These are phyloP conservation scores for Nannizzia gypsea DNA, from an alignment of 2,329 filamentous ascomycete genomes.

Conservation along the genomic window DNA sequence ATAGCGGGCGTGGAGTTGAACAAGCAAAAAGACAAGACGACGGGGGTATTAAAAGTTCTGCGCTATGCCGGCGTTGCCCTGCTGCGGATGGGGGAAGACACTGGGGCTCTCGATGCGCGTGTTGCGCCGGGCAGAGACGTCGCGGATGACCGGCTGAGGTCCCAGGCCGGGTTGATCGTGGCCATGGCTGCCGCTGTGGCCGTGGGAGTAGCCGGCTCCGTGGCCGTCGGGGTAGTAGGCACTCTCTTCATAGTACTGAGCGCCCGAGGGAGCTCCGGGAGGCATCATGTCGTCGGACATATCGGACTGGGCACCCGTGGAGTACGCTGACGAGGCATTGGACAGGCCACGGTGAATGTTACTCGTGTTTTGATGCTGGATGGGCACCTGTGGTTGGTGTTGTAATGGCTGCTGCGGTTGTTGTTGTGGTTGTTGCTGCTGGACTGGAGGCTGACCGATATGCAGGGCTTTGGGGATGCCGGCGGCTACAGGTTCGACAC, in stretches of 20 bases:
- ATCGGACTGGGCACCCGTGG: conserved; percentile 63
- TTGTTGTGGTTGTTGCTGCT: conserved; percentile 22
- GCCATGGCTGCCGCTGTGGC: not conserved
- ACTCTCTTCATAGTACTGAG: conserved; percentile 44
- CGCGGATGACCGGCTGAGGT: conserved; percentile 70
- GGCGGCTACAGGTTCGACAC: conserved; percentile 65
- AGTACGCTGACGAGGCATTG: conserved; percentile 94
- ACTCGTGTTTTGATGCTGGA: not conserved
- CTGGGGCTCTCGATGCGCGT: conserved; percentile 87
- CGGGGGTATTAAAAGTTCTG: conserved; percentile 69
- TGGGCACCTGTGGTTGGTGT: conserved; percentile 36
- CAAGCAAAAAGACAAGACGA: not conserved
- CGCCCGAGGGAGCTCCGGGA: conserved; percentile 33
- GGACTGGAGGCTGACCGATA: not conserved
- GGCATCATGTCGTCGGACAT: conserved; percentile 45
- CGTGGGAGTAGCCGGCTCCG: not conserved
- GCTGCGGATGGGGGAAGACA: conserved; percentile 48
- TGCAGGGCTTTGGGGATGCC: conserved; percentile 21
- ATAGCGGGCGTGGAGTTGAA: too few species aligned
- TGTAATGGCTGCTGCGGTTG: conserved; percentile 42
- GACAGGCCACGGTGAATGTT: conserved; percentile 73
- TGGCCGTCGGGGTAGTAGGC: conserved; percentile 42
- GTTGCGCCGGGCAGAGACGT: conserved; percentile 84
- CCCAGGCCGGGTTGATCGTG: conserved; percentile 36
- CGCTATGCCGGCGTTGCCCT: conserved; percentile 81